These are phyloP conservation scores for Talaromyces verruculosus DNA, from an alignment of 2,329 filamentous ascomycete genomes.

Conservation along the genomic window DNA sequence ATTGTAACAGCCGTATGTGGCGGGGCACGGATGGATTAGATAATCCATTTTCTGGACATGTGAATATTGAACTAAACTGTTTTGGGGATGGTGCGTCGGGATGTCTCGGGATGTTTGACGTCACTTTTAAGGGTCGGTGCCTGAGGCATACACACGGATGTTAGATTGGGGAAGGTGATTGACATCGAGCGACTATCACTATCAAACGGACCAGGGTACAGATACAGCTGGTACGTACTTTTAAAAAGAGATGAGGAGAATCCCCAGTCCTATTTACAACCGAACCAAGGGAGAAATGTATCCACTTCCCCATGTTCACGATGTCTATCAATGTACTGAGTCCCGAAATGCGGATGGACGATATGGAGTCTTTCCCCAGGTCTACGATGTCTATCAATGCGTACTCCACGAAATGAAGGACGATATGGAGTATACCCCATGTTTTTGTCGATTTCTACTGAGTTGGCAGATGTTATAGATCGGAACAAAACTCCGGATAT, in stretches of 20 bases:
- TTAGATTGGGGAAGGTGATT: neutral
- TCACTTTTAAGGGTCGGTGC: neutral
- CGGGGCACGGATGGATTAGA: neutral
- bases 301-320: neutral
- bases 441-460: too few relatives aligned
- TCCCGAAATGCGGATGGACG: neutral
- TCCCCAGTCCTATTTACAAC: neutral
- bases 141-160: neutral
- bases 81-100: neutral
- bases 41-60: neutral
- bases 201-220: neutral
- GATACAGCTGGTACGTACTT: neutral
- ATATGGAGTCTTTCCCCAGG: neutral
- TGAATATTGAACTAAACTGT: neutral
- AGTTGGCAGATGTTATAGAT: neutral
- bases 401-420: neutral
- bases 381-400: neutral
- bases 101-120: slow-evolving; percentile 4
- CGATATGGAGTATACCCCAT: neutral
- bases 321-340: neutral
- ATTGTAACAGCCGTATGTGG: neutral
- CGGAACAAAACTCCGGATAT: slow-evolving; percentile 1
- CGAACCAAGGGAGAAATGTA: neutral
- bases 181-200: neutral
- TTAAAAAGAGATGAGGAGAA: neutral